Evolutionary conservation across 805 yeast species (phyloP), one percentile per base, ranked within the genome.

Genomic region (Debaryomyces prosopidis): DNA sequence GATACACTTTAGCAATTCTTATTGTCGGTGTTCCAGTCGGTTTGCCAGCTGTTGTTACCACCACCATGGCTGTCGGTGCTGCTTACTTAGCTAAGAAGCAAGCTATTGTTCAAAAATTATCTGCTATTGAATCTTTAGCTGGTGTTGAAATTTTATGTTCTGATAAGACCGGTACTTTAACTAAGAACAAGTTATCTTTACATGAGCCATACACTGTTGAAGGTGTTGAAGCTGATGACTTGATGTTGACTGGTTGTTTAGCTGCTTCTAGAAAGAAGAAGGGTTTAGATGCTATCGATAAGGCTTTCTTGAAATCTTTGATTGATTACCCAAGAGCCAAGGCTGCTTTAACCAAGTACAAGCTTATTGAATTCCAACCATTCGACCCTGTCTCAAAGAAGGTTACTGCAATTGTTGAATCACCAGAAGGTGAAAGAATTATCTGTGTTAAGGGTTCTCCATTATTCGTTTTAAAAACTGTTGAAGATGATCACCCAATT

Each of bases 1-100:
- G 96, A 79, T 87, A 84, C 85, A 86, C 96, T 62, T 78, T 90
- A 69, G 97, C 96, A 60, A 89, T 90, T 73, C 90, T 96, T 78
- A 89, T 90, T 75, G 85, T 90, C 62, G 97, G 97, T 85, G 97
- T 90, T 61, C 97, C 97, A 71, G 97, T 90, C 59, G 97, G 97
- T 87, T 84, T 90, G 71, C 97, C 97, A 73, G 96, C 96, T 71
- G 97, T 90, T 67, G 96, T 89, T 59, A 90, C 97, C 80, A 90
- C 96, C 64, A 90, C 97, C 71, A 89, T 90, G 97, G 97, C 97
- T 73, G 97, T 91, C 75, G 97, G 97, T 84, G 97, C 97, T 72
- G 96, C 97, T 68, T 89, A 90, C 86, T 80, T 90, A 68, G 97
- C 97, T 64, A 88, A 89, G 83, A 90, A 89, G 77, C 89, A 89